Evolutionary conservation across 2,329 filamentous ascomycete genomes (phyloP), one percentile per base, ranked within the genome.

Genomic region (Byssoonygena ceratinophila): DNA sequence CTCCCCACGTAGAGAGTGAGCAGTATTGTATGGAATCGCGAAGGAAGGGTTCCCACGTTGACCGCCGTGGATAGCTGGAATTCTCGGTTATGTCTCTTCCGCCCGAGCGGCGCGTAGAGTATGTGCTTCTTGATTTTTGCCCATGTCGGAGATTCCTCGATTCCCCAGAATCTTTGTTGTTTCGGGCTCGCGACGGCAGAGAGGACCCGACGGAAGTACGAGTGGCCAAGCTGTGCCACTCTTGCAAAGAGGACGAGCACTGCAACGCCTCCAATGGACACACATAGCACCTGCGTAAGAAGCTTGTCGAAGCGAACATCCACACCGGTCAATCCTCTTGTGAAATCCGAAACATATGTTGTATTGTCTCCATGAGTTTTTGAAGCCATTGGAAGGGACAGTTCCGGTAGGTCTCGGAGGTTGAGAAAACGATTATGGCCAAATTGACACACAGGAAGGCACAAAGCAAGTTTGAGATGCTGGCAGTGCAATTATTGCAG

Each of bases 41-140:
- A 85, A 0, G 87, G 87, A 16, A 94, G 71, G 0, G 87, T 91
- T 57, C 87, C 85, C 51, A 87, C 80, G 59, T 82, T 82, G 63
- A 87, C 69, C 6, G 82, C 83, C 16, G 74, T 74, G 20, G 81
- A 83, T 12, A 89, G 68, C 62, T 84, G 81, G 58, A 87, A 77
- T 63, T 86, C 83, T 23, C 79, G 74, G 61, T 92, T 92, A 69
- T 92, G 87, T 61, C 87, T 78, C 63, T 86, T 86, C 52, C 76
- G 77, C 62, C 82, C 79, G 16, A 94, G 69, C 4, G 87, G 87
- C 1, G 87, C 83, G 63, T 74, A 75, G 4, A 76, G 56, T 9
- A 75, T 16, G 52, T 75, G 63, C 49, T 72, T 75, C 63, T 75
- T 76, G 43, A 72, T 59, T 39, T 61, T 65, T 6, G 71, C 59